Conservation (phyloP, 805 yeast genomes). For the Yarrowia osloensis region DNA sequence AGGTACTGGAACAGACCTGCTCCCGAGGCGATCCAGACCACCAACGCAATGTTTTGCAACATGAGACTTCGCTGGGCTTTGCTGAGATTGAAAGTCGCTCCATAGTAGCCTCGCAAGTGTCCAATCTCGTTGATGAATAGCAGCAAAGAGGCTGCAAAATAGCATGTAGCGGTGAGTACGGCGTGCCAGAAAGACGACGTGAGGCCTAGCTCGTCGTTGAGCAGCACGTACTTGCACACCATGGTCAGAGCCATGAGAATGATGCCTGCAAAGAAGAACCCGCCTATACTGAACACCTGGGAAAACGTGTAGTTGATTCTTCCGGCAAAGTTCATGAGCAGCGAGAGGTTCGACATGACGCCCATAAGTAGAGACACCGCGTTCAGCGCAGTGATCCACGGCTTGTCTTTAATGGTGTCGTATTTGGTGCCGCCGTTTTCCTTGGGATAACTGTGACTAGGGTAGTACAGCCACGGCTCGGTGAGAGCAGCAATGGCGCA, state of each 20-base stretch:
- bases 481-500: constrained; percentile 70
- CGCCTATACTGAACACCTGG: constrained; percentile 60
- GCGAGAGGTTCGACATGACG: constrained; percentile 61
- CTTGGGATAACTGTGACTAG: background rate
- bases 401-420: constrained; percentile 42
- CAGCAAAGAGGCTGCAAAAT: constrained; percentile 57
- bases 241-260: constrained; percentile 55
- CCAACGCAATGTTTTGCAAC: constrained; percentile 62
- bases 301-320: constrained; percentile 59
- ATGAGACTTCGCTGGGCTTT: constrained; percentile 71
- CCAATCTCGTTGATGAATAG: constrained; percentile 65
- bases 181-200: constrained; percentile 65
- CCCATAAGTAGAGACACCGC: constrained; percentile 66
- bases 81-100: constrained; percentile 68
- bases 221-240: constrained; percentile 42
- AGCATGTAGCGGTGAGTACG: constrained; percentile 61
- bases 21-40: constrained; percentile 73
- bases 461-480: constrained; percentile 56
- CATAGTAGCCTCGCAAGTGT: constrained; percentile 58
- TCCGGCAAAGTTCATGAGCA: constrained; percentile 69
- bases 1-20: constrained; percentile 57
- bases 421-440: constrained; percentile 38
- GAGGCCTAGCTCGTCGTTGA: constrained; percentile 35
- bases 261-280: constrained; percentile 64
- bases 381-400: constrained; percentile 57